Base-by-base conservation (phyloP, 139 green algal species). In the Monoraphidium neglectum region DNA sequence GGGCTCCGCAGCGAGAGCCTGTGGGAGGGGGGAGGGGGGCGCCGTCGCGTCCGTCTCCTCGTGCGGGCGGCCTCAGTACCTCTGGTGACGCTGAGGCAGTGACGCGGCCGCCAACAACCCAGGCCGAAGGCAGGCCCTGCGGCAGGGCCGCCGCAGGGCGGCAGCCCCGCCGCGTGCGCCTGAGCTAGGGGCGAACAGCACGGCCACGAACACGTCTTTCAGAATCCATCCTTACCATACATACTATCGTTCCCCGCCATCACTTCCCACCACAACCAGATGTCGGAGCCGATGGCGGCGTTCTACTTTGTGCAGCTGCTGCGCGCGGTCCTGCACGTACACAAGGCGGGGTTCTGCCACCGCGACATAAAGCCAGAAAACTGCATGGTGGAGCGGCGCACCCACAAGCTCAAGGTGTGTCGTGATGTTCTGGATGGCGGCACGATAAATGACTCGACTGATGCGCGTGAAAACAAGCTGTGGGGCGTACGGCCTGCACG, bases 281-380 rank as follows among this genome's bases (percentile, higher is more conserved):
- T 32, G 28, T 30, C 6, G 10, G n/a, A 65, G 26, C 28, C 28
- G 10, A 32, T 33, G 57, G 26, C 26, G 10, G 83, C 87, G 26
- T 83, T 87, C 74, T 90, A 89, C 68, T 94, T 96, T 61, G 37
- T 62, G 2, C 90, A 96, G 83, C 85, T 97, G 68, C 74, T 93
- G 73, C 61, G 76, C 18, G 85, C 68, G 33, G 77, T 87, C 65
- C 68, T 77, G 47, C 87, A 86, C 65, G 90, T 97, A 74, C 92
- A 97, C 67, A 79, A 79, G 65, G 86, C 67, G 79, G 89, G 71
- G 59, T 97, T 95, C 60, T 93, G 87, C 70, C 93, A 97, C 85
- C 77, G 79, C 46, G 72, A 77, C 30, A 77, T 77, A n/a, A 77
- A 77, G 78, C 86, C 91, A 0, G 92, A 96, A 74, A 96, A 96